Conservation (phyloP, 129 eudicot genomes). For the Oenanthe sinensis region DNA sequence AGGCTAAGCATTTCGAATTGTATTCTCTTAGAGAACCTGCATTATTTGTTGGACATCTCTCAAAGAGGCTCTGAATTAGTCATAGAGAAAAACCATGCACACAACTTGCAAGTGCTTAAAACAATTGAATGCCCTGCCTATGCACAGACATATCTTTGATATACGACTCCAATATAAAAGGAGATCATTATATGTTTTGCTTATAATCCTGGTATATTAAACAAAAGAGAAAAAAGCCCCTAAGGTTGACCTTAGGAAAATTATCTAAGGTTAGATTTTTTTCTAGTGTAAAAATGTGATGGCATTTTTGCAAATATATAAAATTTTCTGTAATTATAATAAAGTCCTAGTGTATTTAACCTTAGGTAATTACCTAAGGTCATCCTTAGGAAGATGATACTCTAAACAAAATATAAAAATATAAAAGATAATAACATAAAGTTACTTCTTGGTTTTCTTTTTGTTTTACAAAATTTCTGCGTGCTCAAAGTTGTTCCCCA, state of each 20-base stretch:
- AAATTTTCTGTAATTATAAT: too few species aligned
- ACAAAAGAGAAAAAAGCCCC: too few species aligned
- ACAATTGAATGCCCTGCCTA: constrained; percentile 50
- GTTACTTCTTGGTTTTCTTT: neutral
- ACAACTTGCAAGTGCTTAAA: constrained; percentile 42
- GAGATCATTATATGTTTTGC: neutral
- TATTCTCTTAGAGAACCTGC: constrained; percentile 60
- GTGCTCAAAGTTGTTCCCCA: constrained; percentile 50
- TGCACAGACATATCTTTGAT: constrained; percentile 76
- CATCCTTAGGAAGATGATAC: too few species aligned
- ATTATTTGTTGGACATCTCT: constrained; percentile 63
- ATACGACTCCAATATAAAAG: constrained; percentile 23
- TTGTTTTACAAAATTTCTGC: constrained; percentile 24
- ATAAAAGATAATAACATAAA: neutral
- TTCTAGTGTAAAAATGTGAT: too few species aligned
- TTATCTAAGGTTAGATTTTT: too few species aligned
- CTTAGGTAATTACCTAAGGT: too few species aligned
- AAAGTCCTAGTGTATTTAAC: too few species aligned
- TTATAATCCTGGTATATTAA: neutral
- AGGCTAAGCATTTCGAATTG: constrained; percentile 49
- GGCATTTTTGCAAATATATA: too few species aligned
- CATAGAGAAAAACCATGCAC: constrained; percentile 64
- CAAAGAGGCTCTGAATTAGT: constrained; percentile 43
- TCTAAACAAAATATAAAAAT: too few species aligned
- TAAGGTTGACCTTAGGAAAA: too few species aligned